phyloP scores from a whole-genome alignment of 805 yeast genomes.

The Cyberlindnera euphorbiiphila region DNA sequence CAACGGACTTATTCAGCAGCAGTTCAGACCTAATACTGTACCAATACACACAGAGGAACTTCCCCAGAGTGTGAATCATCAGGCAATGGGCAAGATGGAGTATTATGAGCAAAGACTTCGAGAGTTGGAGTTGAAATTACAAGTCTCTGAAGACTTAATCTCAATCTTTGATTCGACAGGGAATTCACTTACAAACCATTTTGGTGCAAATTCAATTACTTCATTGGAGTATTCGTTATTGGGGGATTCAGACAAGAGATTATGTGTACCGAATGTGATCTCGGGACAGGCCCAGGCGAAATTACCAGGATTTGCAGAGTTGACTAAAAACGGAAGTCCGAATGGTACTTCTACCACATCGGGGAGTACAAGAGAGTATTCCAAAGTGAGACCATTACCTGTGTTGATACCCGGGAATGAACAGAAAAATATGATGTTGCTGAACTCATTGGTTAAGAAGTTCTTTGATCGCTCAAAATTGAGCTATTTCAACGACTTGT shows the following conservation, averaged over 20 bases:
- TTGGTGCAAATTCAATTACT: slow-evolving; percentile 15
- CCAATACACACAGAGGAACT: no score
- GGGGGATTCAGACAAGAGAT: not conserved
- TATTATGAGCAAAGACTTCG: slow-evolving; percentile 12
- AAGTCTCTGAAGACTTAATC: slow-evolving; percentile 19
- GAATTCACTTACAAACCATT: slow-evolving; percentile 7
- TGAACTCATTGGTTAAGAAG: slow-evolving; percentile 8
- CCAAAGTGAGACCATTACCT: slow-evolving; percentile 14
- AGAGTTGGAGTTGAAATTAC: slow-evolving; percentile 21
- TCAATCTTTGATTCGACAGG: slow-evolving; percentile 25
- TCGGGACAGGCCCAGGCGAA: not conserved
- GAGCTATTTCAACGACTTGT: slow-evolving; percentile 17
- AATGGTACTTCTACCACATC: no score
- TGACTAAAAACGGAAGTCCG: not conserved
- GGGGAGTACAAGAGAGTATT: no score
- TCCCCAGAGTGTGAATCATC: not conserved
- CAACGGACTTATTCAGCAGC: no score
- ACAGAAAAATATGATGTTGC: slow-evolving; percentile 9
- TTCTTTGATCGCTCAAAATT: slow-evolving; percentile 17
- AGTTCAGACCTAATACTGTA: no score
- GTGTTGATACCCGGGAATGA: slow-evolving; percentile 5
- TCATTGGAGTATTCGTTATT: slow-evolving; percentile 13
- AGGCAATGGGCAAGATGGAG: not conserved
- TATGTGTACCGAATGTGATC: not conserved
- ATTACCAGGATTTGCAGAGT: slow-evolving; percentile 1